Conservation (phyloP, 2,329 filamentous ascomycete species). For the Penicillium sumatraense region DNA sequence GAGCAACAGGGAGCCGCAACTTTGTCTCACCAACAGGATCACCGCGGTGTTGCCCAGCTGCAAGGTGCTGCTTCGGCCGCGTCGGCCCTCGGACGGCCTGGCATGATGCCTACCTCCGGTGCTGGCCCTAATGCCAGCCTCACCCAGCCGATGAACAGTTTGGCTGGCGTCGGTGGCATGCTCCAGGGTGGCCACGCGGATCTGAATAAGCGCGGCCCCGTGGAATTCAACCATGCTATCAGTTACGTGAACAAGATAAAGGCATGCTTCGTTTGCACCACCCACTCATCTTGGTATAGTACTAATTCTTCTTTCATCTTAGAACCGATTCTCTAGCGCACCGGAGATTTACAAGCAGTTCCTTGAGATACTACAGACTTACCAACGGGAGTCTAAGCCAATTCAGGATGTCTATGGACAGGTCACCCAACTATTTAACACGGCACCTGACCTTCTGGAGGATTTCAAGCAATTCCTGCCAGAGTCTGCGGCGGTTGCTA, state of each 20-base stretch:
- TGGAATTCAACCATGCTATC: conserved; percentile 99
- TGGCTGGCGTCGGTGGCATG: conserved; percentile 67
- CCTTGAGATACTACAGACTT: conserved; percentile 95
- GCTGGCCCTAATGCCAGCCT: conserved; percentile 50
- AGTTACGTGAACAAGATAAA: conserved; percentile 99
- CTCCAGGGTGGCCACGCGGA: conserved; percentile 58
- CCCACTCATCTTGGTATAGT: too few relatives aligned
- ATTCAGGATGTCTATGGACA: conserved; percentile 98
- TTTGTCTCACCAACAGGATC: conserved; percentile 65
- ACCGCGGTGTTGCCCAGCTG: conserved; percentile 67
- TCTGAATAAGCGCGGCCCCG: conserved; percentile 85
- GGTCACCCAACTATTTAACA: conserved; percentile 91
- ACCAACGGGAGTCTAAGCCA: conserved; percentile 95
- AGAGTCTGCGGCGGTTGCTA: conserved; percentile 77
- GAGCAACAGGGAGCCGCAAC: conserved; percentile 54
- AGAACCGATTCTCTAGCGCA: conserved; percentile 96
- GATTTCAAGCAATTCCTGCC: conserved; percentile 99
- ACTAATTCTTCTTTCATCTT: not conserved
- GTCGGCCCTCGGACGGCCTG: conserved; percentile 52
- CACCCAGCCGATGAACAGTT: conserved; percentile 59
- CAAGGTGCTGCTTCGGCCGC: conserved; percentile 69
- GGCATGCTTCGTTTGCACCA: conserved; percentile 64
- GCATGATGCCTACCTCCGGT: conserved; percentile 55
- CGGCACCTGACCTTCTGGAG: conserved; percentile 90
- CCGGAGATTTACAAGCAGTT: conserved; percentile 99